phyloP scores from a whole-genome alignment of 2,329 filamentous ascomycete species.

The Penicillium sp. region DNA sequence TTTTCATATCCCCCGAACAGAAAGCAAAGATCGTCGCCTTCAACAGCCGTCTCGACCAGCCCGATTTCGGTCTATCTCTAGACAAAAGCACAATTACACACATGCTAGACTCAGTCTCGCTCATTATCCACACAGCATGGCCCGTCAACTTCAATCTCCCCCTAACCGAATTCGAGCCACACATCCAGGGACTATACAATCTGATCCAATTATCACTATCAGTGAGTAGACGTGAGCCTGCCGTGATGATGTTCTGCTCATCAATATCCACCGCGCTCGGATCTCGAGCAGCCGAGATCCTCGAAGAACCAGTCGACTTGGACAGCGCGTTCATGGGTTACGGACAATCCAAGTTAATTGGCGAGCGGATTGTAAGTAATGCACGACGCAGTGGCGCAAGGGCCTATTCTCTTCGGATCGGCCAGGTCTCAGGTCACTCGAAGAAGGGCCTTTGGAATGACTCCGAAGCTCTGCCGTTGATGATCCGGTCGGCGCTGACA shows the following conservation, averaged over 20 bases:
- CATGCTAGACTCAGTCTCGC: slow-evolving; percentile 44
- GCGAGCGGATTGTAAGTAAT: slow-evolving; percentile 33
- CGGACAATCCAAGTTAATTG: slow-evolving; percentile 35
- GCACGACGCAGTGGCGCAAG: slow-evolving; percentile 28
- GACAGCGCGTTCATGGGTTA: slow-evolving; percentile 33
- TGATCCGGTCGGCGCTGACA: slow-evolving; percentile 35
- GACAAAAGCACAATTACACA: slow-evolving; percentile 34
- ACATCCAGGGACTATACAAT: slow-evolving; percentile 47
- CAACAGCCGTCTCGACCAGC: slow-evolving; percentile 41
- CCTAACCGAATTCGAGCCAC: slow-evolving; percentile 49
- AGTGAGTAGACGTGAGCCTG: slow-evolving; percentile 32
- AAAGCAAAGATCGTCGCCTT: slow-evolving; percentile 43
- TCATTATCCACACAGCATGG: slow-evolving; percentile 56
- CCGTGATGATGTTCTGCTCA: slow-evolving; percentile 52
- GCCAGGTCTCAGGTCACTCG: slow-evolving; percentile 38
- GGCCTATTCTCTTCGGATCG: slow-evolving; percentile 35
- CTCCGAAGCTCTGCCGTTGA: slow-evolving; percentile 33
- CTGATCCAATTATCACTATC: slow-evolving; percentile 49
- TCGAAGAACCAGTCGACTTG: slow-evolving; percentile 19
- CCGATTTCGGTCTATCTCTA: slow-evolving; percentile 43
- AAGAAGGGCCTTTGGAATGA: slow-evolving; percentile 38
- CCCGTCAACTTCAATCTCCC: slow-evolving; percentile 57
- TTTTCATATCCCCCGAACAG: slow-evolving; percentile 25
- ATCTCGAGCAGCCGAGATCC: slow-evolving; percentile 7
- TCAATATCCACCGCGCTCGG: slow-evolving; percentile 47